Base-by-base conservation (phyloP, 257 asterid species). In the Solanum clarkiae region DNA sequence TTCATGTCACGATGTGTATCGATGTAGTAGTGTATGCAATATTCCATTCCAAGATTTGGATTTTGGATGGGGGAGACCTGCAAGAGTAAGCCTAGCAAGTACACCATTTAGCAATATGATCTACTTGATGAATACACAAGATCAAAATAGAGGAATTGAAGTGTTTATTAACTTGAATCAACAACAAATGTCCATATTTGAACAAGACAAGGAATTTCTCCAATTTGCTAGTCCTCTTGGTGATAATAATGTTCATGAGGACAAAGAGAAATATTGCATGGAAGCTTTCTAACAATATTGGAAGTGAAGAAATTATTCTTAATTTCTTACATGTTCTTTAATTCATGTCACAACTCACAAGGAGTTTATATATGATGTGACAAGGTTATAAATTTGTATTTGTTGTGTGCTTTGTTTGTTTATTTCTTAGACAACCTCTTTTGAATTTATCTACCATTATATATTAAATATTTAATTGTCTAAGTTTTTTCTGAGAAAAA, bases 11-110 rank as follows among this genome's bases (percentile, higher is more conserved):
- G 75, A 72, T 29, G 70, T 69, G 13, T 84, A 55, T 11, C 12
- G 22, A 6, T 72, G 26, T 1, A 68, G 13, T 8, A 84, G 83
- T 4, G 1, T 55, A 8, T 22, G 82, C 57, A 45, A n/a, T 20
- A 7, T 72, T 36, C 16, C 83, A 81, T 20, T 24, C 40, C 17
- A 32, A 15, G 47, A 18, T 15, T 44, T 57, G 29, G 83, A 84
- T 72, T 57, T 72, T 55, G 86, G 86, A 56, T 84, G 83, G 83
- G 86, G 86, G 7, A 70, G 32, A 57, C 86, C 86, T 4, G 10
- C 12, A 3, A 72, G 72, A 54, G 83, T 36, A 8, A 84, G 49
- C 83, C 6, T 55, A 24, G 60, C 72, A 15, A 77, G 71, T 36
- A 42, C 36, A 5, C 83, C 86, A 17, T 17, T 72, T 20, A 57